phyloP scores from a whole-genome alignment of 495 filamentous ascomycete species.

The Penicillium riverlandense region DNA sequence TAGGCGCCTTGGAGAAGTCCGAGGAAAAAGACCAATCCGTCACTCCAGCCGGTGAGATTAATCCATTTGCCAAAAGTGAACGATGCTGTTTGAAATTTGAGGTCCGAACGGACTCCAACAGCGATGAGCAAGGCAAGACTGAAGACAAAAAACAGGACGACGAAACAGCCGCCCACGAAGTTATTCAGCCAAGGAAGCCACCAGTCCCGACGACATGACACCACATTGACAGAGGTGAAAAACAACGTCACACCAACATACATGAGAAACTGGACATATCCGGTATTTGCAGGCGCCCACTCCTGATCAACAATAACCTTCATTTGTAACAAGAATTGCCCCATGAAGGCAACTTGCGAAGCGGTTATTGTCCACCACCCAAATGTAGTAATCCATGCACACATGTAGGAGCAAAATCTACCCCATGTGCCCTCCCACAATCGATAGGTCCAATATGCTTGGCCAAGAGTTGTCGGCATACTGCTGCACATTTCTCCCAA shows the following conservation, averaged over 20 bases:
- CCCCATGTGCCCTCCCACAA: conserved; percentile 27
- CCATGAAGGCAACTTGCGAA: conserved; percentile 41
- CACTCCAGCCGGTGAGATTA: conserved; percentile 55
- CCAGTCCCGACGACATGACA: conserved; percentile 32
- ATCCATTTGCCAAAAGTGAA: conserved; percentile 51
- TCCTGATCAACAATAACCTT: conserved; percentile 33
- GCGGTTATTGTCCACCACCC: conserved; percentile 43
- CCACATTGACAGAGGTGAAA: conserved; percentile 33
- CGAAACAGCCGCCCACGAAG: conserved; percentile 39
- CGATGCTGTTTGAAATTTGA: conserved; percentile 30
- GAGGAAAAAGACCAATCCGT: conserved; percentile 55
- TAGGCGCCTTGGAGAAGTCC: conserved; percentile 54
- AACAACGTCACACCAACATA: conserved; percentile 31
- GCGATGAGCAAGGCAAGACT: conserved; percentile 35
- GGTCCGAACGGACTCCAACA: conserved; percentile 24
- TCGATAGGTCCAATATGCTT: conserved; percentile 39
- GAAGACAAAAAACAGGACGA: conserved; percentile 34
- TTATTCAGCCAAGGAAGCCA: conserved; percentile 37
- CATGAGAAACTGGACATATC: conserved; percentile 37
- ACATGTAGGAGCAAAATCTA: conserved; percentile 37
- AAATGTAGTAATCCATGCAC: conserved; percentile 43
- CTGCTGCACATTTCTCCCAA: conserved; percentile 39
- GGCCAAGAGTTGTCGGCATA: conserved; percentile 40
- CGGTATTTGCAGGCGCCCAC: conserved; percentile 28
- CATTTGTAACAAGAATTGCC: conserved; percentile 39